These are phyloP conservation scores for Phytophthora citrophthora DNA, from an alignment of 352 stramenopile genomes.

Conservation along the genomic window DNA sequence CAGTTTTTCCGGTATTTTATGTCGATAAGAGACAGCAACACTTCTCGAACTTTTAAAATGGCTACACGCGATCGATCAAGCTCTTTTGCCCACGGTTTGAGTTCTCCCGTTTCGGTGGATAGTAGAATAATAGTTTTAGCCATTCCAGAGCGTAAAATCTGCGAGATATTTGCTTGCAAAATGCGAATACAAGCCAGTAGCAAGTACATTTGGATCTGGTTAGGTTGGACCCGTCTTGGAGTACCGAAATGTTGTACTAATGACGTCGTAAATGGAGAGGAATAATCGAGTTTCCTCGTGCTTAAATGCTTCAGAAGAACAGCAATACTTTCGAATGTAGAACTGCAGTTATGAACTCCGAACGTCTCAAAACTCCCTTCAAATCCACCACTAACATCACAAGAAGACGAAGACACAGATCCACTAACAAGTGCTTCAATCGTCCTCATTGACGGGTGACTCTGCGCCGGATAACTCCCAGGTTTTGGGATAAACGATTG, in stretches of 20 bases:
- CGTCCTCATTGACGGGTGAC: conserved; percentile 30
- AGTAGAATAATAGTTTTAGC: conserved; percentile 44
- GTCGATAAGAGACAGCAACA: conserved; percentile 42
- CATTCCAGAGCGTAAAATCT: conserved; percentile 67
- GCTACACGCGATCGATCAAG: conserved; percentile 20
- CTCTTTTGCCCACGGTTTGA: conserved; percentile 20
- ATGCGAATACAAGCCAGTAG: conserved; percentile 72
- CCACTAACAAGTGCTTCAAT: conserved; percentile 30
- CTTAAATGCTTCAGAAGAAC: conserved; percentile 51
- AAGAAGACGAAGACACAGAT: background rate
- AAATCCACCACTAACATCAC: conserved; percentile 31
- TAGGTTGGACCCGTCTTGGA: background rate
- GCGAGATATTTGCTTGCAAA: conserved; percentile 76
- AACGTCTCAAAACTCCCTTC: conserved; percentile 51
- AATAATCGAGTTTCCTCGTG: conserved; percentile 38
- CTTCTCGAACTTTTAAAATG: conserved; percentile 42
- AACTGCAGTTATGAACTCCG: conserved; percentile 49
- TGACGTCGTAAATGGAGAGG: conserved; percentile 15
- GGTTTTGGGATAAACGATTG: conserved; percentile 53
- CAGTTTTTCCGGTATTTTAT: conserved; percentile 34
- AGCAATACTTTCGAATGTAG: conserved; percentile 53
- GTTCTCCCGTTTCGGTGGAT: background rate
- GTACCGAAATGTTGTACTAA: conserved; percentile 1
- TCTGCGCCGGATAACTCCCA: conserved; percentile 33
- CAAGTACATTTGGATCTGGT: conserved; percentile 65